Base-by-base conservation (phyloP, 148 eudicot species). In the Vaccinium myrtillus region DNA sequence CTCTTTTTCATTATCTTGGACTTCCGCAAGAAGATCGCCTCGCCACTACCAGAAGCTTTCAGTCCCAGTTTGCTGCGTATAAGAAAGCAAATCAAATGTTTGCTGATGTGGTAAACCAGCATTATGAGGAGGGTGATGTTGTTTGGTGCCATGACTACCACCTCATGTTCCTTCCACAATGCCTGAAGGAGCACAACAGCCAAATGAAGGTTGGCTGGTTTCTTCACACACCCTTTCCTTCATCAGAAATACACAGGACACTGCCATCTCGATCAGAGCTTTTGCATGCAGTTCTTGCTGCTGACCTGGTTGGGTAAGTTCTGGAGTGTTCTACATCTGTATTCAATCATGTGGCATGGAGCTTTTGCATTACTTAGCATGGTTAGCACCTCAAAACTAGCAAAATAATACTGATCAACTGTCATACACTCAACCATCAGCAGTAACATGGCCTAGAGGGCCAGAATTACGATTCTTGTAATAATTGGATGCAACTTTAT, bases 141-240 rank as follows among this genome's bases (percentile, higher is more conserved):
- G 95, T 95, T 76, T 95, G 98, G 98, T 95, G 98, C 77, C 98
- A 95, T 86, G 98, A 95, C 86, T 95, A 95, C 89, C 98, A 95
- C 85, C 95, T 95, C 67, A 95, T 95, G 98, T 95, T 94, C 81
- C 95, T 95, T 49, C 98, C 98, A 1, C 88, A 95, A 86, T 95
- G 90, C 86, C 89, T 95, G 27, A 95, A 95, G 83, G 89, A 85
- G 63, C 81, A 89, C 86, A 92, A 95, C 85, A 89, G 81, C 81
- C 85, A 88, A 48, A 95, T 95, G 93, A 95, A 95, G 92, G 98
- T 95, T 82, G 98, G 98, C 1, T 95, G 98, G 98, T 95, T 95
- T 89, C 94, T 95, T 48, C 98, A 95, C 78, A 95, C 98, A 46
- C 98, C 98, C 21, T 95, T 95, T 90, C 98, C 98, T 77, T 94